Evolutionary conservation across 805 yeast genomes (phyloP).

Genomic region (Isabelozyma pseudorhagii): DNA sequence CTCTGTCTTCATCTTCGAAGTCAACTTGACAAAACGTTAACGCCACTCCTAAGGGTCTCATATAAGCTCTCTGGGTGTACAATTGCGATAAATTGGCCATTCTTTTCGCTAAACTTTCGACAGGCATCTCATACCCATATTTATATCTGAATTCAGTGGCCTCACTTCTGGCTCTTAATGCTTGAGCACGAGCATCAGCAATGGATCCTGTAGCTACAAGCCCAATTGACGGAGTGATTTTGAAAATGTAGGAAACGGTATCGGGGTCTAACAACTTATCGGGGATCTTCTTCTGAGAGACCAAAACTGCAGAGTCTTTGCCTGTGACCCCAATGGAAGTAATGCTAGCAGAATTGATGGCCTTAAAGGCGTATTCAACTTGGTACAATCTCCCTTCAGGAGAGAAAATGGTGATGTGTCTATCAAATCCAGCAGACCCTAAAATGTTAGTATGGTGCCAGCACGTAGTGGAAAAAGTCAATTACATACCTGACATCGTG

Average conservation of each 20-base stretch:
- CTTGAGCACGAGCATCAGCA: conserved; percentile 92
- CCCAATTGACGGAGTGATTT: conserved; percentile 78
- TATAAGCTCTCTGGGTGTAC: conserved; percentile 95
- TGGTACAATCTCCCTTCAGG: conserved; percentile 98
- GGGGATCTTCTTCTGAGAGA: conserved; percentile 94
- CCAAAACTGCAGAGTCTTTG: conserved; percentile 78
- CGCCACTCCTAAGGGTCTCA: conserved; percentile 97
- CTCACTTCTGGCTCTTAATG: conserved; percentile 88
- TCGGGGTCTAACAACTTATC: conserved; percentile 87
- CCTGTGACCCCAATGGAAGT: conserved; percentile 89
- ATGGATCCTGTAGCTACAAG: conserved; percentile 92
- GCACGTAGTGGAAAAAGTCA: neutral
- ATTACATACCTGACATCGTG: neutral
- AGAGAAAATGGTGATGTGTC: conserved; percentile 97
- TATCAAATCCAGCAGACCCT: conserved; percentile 90
- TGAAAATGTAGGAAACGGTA: conserved; percentile 84
- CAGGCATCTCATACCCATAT: conserved; percentile 96
- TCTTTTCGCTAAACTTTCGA: conserved; percentile 86
- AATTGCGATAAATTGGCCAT: conserved; percentile 95
- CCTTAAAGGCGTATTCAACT: conserved; percentile 97
- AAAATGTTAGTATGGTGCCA: neutral
- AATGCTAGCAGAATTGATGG: conserved; percentile 87
- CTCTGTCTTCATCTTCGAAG: conserved; percentile 73
- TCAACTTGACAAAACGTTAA: conserved; percentile 77
- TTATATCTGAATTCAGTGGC: conserved; percentile 93